phyloP scores from a whole-genome alignment of 108 stramenopile species.

The Cylindrotheca closterium region DNA sequence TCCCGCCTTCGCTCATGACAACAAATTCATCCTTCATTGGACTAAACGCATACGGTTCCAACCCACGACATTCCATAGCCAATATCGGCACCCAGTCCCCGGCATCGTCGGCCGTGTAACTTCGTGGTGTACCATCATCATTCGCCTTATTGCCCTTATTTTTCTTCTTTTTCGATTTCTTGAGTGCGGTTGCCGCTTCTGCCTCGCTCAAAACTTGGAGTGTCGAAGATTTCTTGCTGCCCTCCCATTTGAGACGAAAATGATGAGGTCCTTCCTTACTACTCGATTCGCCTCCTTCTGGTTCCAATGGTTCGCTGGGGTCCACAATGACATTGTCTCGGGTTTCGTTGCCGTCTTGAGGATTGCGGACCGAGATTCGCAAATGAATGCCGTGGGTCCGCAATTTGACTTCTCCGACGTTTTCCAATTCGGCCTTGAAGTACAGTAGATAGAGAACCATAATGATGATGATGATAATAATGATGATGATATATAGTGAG shows the following conservation, averaged over 20 bases:
- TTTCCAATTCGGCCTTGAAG: conserved; percentile 84
- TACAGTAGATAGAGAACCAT: conserved; percentile 82
- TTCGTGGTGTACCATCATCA: too few species aligned
- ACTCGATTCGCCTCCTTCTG: conserved; percentile 70
- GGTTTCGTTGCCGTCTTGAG: conserved; percentile 64
- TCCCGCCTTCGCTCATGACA: conserved; percentile 63
- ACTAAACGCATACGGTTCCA: conserved; percentile 85
- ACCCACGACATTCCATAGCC: conserved; percentile 69
- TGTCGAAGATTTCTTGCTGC: conserved; percentile 69
- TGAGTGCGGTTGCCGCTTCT: conserved; percentile 56
- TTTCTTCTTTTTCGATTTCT: conserved; percentile 69
- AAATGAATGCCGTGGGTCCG: conserved; percentile 52
- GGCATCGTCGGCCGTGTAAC: conserved; percentile 63
- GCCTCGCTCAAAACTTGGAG: conserved; percentile 56
- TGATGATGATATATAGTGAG: too few species aligned
- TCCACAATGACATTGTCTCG: conserved; percentile 81
- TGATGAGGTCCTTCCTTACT: conserved; percentile 75
- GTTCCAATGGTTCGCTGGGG: conserved; percentile 69
- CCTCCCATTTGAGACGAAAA: conserved; percentile 82
- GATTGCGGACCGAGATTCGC: conserved; percentile 69
- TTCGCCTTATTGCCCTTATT: too few species aligned
- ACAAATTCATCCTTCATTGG: conserved; percentile 82
- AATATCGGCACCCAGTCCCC: conserved; percentile 73
- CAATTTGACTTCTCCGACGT: conserved; percentile 37
- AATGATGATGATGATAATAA: background rate